Conservation (phyloP, 1,284 basidiomycete species). For the Austroboletus niveus region DNA sequence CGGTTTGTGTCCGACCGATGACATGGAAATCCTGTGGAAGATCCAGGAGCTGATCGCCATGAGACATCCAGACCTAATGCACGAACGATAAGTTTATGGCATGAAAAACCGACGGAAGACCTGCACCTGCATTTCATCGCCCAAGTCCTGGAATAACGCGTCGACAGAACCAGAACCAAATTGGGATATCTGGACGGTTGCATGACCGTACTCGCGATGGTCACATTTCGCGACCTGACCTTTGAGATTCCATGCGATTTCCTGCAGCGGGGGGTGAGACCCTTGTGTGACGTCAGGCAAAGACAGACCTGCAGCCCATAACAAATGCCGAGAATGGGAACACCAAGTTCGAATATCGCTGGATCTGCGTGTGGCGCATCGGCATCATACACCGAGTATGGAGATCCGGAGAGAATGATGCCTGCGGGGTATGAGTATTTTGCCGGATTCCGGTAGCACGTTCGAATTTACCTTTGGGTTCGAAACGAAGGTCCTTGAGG, state of each 20-base stretch:
- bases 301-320: slow-evolving; percentile 88
- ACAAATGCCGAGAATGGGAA: slow-evolving; percentile 96
- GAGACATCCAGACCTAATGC: slow-evolving; percentile 98
- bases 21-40: slow-evolving; percentile 85
- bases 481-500: slow-evolving; percentile 88
- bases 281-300: background rate
- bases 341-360: slow-evolving; percentile 86
- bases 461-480: slow-evolving; percentile 79
- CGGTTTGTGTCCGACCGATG: slow-evolving; percentile 85
- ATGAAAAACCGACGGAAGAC: background rate
- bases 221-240: slow-evolving; percentile 89
- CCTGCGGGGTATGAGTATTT: slow-evolving; percentile 45
- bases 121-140: slow-evolving; percentile 75
- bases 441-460: background rate
- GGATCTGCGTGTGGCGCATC: slow-evolving; percentile 95
- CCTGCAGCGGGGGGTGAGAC: slow-evolving; percentile 36
- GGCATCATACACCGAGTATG: slow-evolving; percentile 95
- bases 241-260: slow-evolving; percentile 89
- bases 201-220: slow-evolving; percentile 95
- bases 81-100: background rate
- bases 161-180: slow-evolving; percentile 65
- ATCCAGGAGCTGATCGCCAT: slow-evolving; percentile 90
- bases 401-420: slow-evolving; percentile 97
- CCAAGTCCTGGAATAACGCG: slow-evolving; percentile 82
- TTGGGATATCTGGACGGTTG: slow-evolving; percentile 76